These are phyloP conservation scores for Aureobasidium sp. DNA, from an alignment of 2,329 filamentous ascomycete species.

Conservation along the genomic window DNA sequence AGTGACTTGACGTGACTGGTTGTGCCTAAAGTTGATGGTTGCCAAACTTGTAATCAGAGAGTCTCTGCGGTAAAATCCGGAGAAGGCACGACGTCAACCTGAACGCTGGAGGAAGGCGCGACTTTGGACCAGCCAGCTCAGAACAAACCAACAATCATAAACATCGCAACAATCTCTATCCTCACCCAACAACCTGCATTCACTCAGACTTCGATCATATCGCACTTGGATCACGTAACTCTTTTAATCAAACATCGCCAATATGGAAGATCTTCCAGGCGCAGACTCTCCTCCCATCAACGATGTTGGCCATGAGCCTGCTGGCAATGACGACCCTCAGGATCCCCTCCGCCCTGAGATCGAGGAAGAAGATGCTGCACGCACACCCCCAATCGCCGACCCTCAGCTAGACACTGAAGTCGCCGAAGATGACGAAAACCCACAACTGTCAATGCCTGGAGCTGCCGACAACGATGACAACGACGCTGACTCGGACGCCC, in stretches of 20 bases:
- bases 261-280: slow-evolving; percentile 19
- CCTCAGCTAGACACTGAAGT: slow-evolving; percentile 41
- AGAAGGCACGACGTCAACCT: slow-evolving; percentile 11
- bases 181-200: background rate
- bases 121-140: background rate
- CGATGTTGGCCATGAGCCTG: slow-evolving; percentile 35
- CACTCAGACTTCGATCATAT: background rate
- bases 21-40: background rate
- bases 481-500: slow-evolving; percentile 52
- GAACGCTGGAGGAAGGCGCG: background rate
- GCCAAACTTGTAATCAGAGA: background rate
- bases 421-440: slow-evolving; percentile 27
- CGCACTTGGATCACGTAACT: background rate
- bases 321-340: slow-evolving; percentile 40
- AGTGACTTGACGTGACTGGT: background rate
- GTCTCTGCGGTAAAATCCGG: slow-evolving; percentile 8
- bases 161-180: background rate
- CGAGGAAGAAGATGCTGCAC: slow-evolving; percentile 41
- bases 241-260: background rate
- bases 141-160: background rate
- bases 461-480: slow-evolving; percentile 40
- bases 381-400: slow-evolving; percentile 36
- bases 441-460: slow-evolving; percentile 18
- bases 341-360: slow-evolving; percentile 41
- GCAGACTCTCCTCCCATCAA: slow-evolving; percentile 32